These are phyloP conservation scores for Debaryomycetaceae sp. DNA, from an alignment of 1,139 yeast species.

Conservation along the genomic window DNA sequence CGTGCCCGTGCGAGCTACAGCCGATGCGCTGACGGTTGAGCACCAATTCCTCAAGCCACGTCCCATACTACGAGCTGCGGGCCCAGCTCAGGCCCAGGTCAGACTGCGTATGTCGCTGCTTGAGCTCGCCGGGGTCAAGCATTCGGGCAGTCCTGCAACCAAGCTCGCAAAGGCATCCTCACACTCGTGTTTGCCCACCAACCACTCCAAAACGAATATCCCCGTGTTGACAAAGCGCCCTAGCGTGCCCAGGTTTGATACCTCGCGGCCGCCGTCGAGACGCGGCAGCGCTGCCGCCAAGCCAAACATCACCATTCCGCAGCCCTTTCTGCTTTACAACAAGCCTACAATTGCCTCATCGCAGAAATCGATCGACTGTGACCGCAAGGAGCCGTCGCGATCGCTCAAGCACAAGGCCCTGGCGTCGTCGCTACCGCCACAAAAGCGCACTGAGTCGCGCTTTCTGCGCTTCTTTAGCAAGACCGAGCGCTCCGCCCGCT, in stretches of 20 bases:
- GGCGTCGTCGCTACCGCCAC: slow-evolving; percentile 4
- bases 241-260: slow-evolving; percentile 2
- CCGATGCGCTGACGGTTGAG: too few species aligned
- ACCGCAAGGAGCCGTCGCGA: neutral
- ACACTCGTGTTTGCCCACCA: neutral
- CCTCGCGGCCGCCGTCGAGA: neutral
- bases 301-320: slow-evolving; percentile 15
- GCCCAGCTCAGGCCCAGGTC: slow-evolving; percentile 17
- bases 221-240: slow-evolving; percentile 5
- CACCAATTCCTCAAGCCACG: slow-evolving; percentile 21
- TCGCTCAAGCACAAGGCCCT: slow-evolving; percentile 6
- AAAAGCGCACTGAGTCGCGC: slow-evolving; percentile 8
- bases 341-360: slow-evolving; percentile 46
- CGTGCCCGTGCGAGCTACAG: neutral
- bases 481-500: too few species aligned
- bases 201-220: slow-evolving; percentile 6
- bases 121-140: slow-evolving; percentile 33
- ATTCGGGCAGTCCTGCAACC: slow-evolving; percentile 1
- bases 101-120: slow-evolving; percentile 26
- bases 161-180: slow-evolving; percentile 1
- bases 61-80: slow-evolving; percentile 8
- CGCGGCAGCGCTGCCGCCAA: slow-evolving; percentile 1
- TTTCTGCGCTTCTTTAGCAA: slow-evolving; percentile 10
- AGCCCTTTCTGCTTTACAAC: slow-evolving; percentile 29
- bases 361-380: slow-evolving; percentile 19